Percentiles rank a stretch among this genome's conserved stretches.
phyloP scores from a whole-genome alignment of 805 yeast genomes.

The Candida pseudofarinosa region DNA sequence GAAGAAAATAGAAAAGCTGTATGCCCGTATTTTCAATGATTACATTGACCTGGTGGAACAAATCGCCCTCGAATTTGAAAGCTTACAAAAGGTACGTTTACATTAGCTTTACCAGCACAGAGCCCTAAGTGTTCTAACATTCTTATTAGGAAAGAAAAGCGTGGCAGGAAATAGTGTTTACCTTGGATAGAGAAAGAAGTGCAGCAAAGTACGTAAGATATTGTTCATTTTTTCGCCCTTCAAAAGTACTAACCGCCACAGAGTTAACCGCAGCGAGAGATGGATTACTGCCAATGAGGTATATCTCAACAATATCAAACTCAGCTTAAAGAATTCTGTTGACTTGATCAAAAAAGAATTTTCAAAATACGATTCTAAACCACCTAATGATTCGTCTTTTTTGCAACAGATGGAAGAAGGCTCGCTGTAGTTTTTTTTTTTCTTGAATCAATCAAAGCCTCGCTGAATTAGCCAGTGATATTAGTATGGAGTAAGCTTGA shows the following conservation, averaged over 20 bases:
- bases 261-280: constrained; percentile 4
- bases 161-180: constrained; percentile 7
- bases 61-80: constrained; percentile 8
- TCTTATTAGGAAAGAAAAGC: constrained; percentile 1
- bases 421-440: not conserved
- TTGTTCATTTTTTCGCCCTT: not conserved
- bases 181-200: constrained; percentile 4
- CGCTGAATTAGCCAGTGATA: not conserved
- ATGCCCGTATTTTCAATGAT: constrained; percentile 14
- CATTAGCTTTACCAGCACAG: not conserved
- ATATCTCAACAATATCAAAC: constrained; percentile 3
- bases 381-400: not conserved
- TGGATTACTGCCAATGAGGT: constrained; percentile 5
- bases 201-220: constrained; percentile 5
- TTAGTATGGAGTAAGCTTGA: not conserved
- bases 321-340: not conserved
- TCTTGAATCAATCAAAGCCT: constrained; percentile 11
- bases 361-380: constrained; percentile 1
- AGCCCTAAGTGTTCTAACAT: not conserved
- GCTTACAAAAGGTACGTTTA: constrained; percentile 1
- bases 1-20: constrained; percentile 15
- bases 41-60: constrained; percentile 16
- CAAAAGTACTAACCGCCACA: not conserved
- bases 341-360: constrained; percentile 2
- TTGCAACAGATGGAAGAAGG: not conserved